These are phyloP conservation scores for Leishmania guyanensis DNA, from an alignment of 208 protist genomes.

Conservation along the genomic window DNA sequence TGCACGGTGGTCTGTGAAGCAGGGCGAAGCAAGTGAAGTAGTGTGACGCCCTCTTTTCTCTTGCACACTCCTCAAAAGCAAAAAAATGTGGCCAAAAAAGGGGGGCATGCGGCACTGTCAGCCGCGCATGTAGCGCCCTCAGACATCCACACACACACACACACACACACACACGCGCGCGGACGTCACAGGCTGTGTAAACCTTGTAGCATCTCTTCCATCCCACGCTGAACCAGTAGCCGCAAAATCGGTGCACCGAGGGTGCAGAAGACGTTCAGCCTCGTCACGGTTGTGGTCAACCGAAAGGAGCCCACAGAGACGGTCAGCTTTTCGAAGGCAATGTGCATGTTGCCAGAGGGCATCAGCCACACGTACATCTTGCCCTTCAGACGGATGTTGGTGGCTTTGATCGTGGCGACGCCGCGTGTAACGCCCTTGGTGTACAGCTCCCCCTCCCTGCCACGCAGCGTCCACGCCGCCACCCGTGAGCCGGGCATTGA, in stretches of 20 bases:
- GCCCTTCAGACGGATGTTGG: constrained; percentile 22
- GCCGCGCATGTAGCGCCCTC: no score
- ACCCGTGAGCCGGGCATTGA: constrained; percentile 5
- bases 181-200: constrained; percentile 12
- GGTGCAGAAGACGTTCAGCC: constrained; percentile 46
- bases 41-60: background rate
- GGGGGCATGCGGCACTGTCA: background rate
- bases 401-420: constrained; percentile 24
- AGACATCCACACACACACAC: background rate
- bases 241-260: constrained; percentile 58
- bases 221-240: constrained; percentile 32
- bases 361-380: constrained; percentile 27
- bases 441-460: constrained; percentile 12
- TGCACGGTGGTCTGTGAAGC: background rate
- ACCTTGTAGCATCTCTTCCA: constrained; percentile 17
- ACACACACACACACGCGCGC: background rate
- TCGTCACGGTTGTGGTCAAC: constrained; percentile 47
- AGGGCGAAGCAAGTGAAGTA: background rate
- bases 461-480: constrained; percentile 10
- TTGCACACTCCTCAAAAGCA: background rate
- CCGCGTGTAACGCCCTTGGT: constrained; percentile 33
- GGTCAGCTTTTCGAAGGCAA: constrained; percentile 27
- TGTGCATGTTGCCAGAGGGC: constrained; percentile 24
- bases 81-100: background rate
- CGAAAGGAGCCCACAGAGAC: constrained; percentile 44